These are phyloP conservation scores for Pythium brachiatum DNA, from an alignment of 352 stramenopile genomes.

Conservation along the genomic window DNA sequence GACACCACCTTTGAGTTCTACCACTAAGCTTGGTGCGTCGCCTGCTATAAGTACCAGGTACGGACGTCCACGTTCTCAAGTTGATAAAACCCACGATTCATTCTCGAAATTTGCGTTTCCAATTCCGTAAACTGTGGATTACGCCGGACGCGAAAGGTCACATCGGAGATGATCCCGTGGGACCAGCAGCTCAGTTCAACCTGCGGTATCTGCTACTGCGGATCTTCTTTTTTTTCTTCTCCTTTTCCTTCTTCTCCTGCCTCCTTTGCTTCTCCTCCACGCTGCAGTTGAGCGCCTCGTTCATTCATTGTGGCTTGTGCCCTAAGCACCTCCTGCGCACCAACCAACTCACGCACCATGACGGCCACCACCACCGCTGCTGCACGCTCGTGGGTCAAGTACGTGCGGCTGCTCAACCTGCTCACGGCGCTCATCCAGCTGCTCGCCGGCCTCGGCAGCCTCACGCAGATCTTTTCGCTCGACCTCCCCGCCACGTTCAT, in stretches of 20 bases:
- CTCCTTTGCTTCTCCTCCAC: too few species aligned
- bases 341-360: background rate
- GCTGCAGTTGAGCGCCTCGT: too few species aligned
- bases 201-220: background rate
- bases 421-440: constrained; percentile 28
- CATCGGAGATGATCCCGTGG: background rate
- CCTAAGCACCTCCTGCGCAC: background rate
- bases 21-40: constrained; percentile 59
- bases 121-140: background rate
- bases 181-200: background rate
- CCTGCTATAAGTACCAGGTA: background rate
- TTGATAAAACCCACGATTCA: background rate
- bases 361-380: background rate
- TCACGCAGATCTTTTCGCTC: constrained; percentile 31
- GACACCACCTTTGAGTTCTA: constrained; percentile 99
- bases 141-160: background rate
- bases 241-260: background rate
- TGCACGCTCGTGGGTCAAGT: constrained; percentile 17
- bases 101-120: background rate
- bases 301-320: background rate
- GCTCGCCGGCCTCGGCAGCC: constrained; percentile 28
- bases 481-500: constrained; percentile 33
- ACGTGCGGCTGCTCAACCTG: constrained; percentile 32
- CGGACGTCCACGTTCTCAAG: background rate
- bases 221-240: background rate